Evolutionary conservation across 2,329 filamentous ascomycete species (phyloP).

Genomic region (Sporothrix humicola): DNA sequence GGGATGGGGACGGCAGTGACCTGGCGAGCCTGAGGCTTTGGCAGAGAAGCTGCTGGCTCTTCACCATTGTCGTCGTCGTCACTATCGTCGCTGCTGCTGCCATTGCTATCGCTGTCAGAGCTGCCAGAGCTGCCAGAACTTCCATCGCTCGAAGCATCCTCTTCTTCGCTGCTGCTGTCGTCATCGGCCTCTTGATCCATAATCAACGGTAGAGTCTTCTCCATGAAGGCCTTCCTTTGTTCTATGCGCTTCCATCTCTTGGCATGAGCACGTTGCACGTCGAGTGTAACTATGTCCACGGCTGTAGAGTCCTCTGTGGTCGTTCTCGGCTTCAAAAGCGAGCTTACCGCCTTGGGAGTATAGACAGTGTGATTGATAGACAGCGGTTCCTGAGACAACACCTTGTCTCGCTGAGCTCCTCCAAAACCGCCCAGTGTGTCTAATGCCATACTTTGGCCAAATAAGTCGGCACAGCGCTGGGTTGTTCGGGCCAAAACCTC

Average conservation of each 20-base stretch:
- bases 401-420: background rate
- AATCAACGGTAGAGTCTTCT: background rate
- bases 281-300: background rate
- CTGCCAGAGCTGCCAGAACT: too few relatives aligned
- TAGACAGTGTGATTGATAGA: background rate
- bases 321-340: background rate
- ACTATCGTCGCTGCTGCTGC: background rate
- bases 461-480: slow-evolving; percentile 75
- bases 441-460: slow-evolving; percentile 73
- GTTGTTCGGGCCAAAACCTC: slow-evolving; percentile 71
- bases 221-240: background rate
- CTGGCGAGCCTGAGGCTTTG: too few relatives aligned
- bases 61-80: background rate
- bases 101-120: background rate
- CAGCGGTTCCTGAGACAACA: background rate
- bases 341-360: background rate
- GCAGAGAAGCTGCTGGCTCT: background rate
- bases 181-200: background rate
- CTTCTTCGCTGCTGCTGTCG: background rate
- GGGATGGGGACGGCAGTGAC: background rate
- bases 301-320: slow-evolving; percentile 6
- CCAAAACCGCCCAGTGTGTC: slow-evolving; percentile 53
- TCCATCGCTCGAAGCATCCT: too few relatives aligned
- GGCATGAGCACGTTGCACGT: background rate
- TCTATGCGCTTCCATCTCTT: background rate